Percentiles rank a stretch among this genome's conserved stretches.
These are phyloP conservation scores for Thelonectria rubi DNA, from an alignment of 2,329 filamentous ascomycete species.

Conservation along the genomic window DNA sequence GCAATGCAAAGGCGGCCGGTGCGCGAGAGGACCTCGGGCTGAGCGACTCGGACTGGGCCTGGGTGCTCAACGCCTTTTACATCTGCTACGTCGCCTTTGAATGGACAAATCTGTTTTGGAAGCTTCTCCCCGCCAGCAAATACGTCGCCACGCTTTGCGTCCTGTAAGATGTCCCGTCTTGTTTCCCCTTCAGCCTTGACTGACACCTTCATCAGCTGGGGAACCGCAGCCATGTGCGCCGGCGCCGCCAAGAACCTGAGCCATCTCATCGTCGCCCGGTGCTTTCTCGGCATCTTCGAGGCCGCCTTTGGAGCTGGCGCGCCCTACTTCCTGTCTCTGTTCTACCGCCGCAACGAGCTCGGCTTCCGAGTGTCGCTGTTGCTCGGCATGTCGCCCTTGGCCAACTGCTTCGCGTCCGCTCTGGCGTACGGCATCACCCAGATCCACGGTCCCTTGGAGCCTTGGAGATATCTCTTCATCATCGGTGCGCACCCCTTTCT, in stretches of 20 bases:
- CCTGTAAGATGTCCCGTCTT: slow-evolving; percentile 17
- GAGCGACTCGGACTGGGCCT: slow-evolving; percentile 28
- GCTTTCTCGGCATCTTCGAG: slow-evolving; percentile 28
- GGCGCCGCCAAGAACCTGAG: slow-evolving; percentile 22
- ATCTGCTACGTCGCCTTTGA: slow-evolving; percentile 33
- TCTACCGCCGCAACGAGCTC: slow-evolving; percentile 28
- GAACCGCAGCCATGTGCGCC: slow-evolving; percentile 31
- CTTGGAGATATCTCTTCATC: slow-evolving; percentile 7
- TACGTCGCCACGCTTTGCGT: slow-evolving; percentile 28
- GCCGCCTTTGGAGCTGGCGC: slow-evolving; percentile 34
- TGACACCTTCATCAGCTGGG: slow-evolving; percentile 25
- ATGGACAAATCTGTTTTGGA: slow-evolving; percentile 37
- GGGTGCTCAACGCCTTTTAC: slow-evolving; percentile 37
- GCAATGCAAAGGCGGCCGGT: slow-evolving; percentile 12
- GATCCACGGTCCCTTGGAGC: slow-evolving; percentile 18
- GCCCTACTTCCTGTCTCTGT: slow-evolving; percentile 29
- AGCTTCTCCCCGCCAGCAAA: slow-evolving; percentile 28
- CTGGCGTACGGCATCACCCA: slow-evolving; percentile 28
- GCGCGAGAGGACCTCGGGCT: slow-evolving; percentile 27
- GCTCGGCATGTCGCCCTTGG: slow-evolving; percentile 25
- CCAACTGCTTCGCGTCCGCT: slow-evolving; percentile 26
- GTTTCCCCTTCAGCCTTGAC: neutral
- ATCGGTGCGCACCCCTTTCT: slow-evolving; percentile 8
- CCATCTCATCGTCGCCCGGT: slow-evolving; percentile 17
- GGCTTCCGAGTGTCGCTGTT: slow-evolving; percentile 28